Evolutionary conservation across 495 filamentous ascomycete species (phyloP).

Genomic region (Lophium mytilinum): DNA sequence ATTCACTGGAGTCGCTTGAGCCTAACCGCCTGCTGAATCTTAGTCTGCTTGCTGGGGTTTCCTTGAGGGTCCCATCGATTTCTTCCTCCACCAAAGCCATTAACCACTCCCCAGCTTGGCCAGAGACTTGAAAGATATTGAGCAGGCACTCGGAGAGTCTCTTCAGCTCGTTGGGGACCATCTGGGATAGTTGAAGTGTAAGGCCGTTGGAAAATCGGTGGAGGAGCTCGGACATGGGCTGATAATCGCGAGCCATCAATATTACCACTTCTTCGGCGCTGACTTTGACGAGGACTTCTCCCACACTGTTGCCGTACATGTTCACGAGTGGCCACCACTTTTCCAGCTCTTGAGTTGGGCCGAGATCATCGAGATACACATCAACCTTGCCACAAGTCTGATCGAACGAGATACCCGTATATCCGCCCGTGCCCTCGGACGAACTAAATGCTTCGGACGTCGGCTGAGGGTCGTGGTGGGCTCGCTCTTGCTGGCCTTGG

Average conservation of each 20-base stretch:
- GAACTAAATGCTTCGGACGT: conserved; percentile 26
- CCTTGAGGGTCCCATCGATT: conserved; percentile 85
- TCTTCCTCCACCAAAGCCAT: conserved; percentile 91
- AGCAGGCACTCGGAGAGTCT: conserved; percentile 78
- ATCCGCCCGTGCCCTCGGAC: conserved; percentile 28
- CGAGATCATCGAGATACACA: conserved; percentile 74
- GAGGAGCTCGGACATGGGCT: conserved; percentile 72
- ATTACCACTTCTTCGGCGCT: conserved; percentile 82
- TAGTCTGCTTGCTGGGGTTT: conserved; percentile 57
- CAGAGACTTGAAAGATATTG: conserved; percentile 95
- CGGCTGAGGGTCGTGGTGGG: conserved; percentile 8
- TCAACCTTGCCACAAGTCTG: conserved; percentile 67
- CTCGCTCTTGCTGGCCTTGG: background rate
- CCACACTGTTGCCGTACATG: conserved; percentile 62
- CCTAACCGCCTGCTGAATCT: conserved; percentile 70
- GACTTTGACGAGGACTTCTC: conserved; percentile 80
- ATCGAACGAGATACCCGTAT: conserved; percentile 43
- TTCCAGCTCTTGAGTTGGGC: conserved; percentile 70
- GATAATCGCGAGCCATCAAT: conserved; percentile 77
- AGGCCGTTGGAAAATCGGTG: conserved; percentile 77
- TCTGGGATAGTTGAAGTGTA: conserved; percentile 73
- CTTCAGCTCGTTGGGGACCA: conserved; percentile 68
- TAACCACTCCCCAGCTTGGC: conserved; percentile 80
- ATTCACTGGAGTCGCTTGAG: conserved; percentile 68
- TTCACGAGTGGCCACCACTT: conserved; percentile 84